Evolutionary conservation across 228 moss, liverwort and hornwort genomes (phyloP).

Genomic region (Sphagnum magellanicum): DNA sequence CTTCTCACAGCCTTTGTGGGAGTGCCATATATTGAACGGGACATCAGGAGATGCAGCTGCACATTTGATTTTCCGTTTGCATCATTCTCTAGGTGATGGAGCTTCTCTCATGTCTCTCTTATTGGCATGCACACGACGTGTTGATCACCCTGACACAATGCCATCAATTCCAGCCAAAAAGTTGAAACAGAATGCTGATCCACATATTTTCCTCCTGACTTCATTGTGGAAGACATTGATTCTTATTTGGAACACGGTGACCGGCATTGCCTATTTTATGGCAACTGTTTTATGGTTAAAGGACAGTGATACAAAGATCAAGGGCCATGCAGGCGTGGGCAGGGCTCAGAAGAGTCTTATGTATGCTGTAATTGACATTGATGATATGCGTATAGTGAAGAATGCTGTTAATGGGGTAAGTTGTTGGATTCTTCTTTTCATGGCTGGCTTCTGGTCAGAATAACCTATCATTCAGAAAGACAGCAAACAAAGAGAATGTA

Average conservation of each 20-base stretch:
- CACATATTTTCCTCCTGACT: neutral
- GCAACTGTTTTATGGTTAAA: conserved; percentile 27
- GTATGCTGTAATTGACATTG: conserved; percentile 12
- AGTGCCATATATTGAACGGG: conserved; percentile 52
- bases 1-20: conserved; percentile 67
- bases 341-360: conserved; percentile 15
- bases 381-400: conserved; percentile 36
- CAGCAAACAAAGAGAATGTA: neutral
- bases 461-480: neutral
- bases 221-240: conserved; percentile 1
- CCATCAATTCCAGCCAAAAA: conserved; percentile 36
- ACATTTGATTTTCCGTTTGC: conserved; percentile 48
- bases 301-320: conserved; percentile 31
- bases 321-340: conserved; percentile 20
- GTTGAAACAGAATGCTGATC: neutral
- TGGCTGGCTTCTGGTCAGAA: neutral
- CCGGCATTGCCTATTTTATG: conserved; percentile 24
- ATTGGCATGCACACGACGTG: conserved; percentile 61
- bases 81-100: conserved; percentile 88
- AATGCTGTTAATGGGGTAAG: conserved; percentile 30
- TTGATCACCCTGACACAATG: conserved; percentile 53
- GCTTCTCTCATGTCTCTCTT: conserved; percentile 85
- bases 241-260: conserved; percentile 23
- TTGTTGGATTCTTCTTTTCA: neutral
- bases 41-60: conserved; percentile 25